Conservation (phyloP, 1,139 yeast genomes). For the Kazachstania sp. region DNA sequence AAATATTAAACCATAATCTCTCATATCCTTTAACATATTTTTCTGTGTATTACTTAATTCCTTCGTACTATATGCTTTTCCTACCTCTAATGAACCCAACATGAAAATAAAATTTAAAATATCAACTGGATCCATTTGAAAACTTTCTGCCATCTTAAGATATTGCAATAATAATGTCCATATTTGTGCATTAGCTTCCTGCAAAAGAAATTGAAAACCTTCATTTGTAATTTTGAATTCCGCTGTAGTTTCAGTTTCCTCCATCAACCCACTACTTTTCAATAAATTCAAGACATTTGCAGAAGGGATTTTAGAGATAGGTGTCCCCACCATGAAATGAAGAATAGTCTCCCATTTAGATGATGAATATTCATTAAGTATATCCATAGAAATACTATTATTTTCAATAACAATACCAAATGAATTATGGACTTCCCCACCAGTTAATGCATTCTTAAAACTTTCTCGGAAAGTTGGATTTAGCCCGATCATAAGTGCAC, state of each 20-base stretch:
- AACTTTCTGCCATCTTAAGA: constrained; percentile 70
- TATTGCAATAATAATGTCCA: constrained; percentile 90
- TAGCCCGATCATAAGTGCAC: constrained; percentile 36
- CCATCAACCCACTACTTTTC: constrained; percentile 81
- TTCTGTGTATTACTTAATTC: constrained; percentile 74
- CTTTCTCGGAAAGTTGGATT: constrained; percentile 69
- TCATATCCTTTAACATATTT: constrained; percentile 78
- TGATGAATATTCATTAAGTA: constrained; percentile 73
- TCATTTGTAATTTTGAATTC: constrained; percentile 70
- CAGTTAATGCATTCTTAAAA: constrained; percentile 77
- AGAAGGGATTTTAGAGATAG: constrained; percentile 55
- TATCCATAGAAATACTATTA: constrained; percentile 45
- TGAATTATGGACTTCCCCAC: constrained; percentile 46
- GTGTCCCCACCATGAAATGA: constrained; percentile 96
- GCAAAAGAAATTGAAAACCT: constrained; percentile 89
- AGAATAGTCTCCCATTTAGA: constrained; percentile 90
- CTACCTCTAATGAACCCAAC: constrained; percentile 85
- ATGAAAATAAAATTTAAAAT: constrained; percentile 87
- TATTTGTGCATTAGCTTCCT: constrained; percentile 87
- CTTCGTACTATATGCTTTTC: constrained; percentile 69
- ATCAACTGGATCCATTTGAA: constrained; percentile 93
- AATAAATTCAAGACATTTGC: constrained; percentile 57
- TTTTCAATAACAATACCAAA: constrained; percentile 49
- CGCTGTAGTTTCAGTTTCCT: constrained; percentile 40
- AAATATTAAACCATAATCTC: constrained; percentile 88